phyloP scores from a whole-genome alignment of 805 yeast genomes.

The Ogataea angusta region DNA sequence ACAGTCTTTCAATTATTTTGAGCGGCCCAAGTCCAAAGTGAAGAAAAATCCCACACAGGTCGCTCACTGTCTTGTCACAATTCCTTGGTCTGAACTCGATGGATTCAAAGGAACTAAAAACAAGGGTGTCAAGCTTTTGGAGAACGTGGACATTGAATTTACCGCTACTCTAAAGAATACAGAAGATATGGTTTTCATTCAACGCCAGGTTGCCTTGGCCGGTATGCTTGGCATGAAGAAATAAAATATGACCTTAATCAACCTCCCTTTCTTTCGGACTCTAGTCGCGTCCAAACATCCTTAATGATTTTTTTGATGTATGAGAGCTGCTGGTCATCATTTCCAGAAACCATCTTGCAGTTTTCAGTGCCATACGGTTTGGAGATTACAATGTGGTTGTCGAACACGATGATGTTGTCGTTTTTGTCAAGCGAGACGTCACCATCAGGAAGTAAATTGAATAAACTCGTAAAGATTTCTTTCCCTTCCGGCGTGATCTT shows the following conservation, averaged over 20 bases:
- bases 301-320: slow-evolving; percentile 47
- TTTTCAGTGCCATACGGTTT: slow-evolving; percentile 39
- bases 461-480: slow-evolving; percentile 25
- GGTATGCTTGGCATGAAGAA: slow-evolving; percentile 1
- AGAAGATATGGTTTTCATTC: slow-evolving; percentile 7
- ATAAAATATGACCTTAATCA: slow-evolving; percentile 17
- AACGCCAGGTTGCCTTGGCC: slow-evolving; percentile 4
- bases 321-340: slow-evolving; percentile 28
- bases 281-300: slow-evolving; percentile 46
- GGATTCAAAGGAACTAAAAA: slow-evolving; percentile 62
- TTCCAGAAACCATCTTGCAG: slow-evolving; percentile 24
- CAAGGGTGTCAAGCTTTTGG: slow-evolving; percentile 53
- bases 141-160: slow-evolving; percentile 34
- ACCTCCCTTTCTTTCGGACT: slow-evolving; percentile 50
- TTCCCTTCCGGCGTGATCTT: slow-evolving; percentile 29
- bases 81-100: slow-evolving; percentile 55
- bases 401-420: slow-evolving; percentile 37
- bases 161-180: slow-evolving; percentile 6
- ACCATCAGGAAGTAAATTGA: slow-evolving; percentile 30
- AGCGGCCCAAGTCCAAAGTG: slow-evolving; percentile 1
- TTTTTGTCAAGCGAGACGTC: slow-evolving; percentile 34
- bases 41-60: neutral
- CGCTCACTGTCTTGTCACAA: slow-evolving; percentile 2
- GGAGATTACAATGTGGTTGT: slow-evolving; percentile 35
- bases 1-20: slow-evolving; percentile 4